Conservation (phyloP, 164 flowering plant species). For the Piper longum region DNA sequence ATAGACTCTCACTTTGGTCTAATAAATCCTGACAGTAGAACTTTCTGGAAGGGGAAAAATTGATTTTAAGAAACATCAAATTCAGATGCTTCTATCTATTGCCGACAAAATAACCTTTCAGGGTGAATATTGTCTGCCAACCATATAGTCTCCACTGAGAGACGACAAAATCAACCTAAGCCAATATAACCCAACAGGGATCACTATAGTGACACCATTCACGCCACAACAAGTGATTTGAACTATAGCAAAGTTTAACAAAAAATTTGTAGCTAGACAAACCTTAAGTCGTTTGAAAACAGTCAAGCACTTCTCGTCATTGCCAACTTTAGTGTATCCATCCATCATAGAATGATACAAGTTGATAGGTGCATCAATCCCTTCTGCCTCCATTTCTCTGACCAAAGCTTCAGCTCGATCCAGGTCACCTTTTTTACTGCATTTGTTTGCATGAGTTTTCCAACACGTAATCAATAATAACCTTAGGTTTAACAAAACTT, state of each 20-base stretch:
- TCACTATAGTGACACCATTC: neutral
- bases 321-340: conserved; percentile 74
- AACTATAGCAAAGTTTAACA: neutral
- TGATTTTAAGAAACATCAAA: too few species aligned
- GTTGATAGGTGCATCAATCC: conserved; percentile 84
- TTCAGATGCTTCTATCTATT: too few species aligned
- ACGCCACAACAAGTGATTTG: neutral
- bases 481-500: neutral
- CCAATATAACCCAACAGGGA: too few species aligned
- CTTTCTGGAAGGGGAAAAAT: too few species aligned
- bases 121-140: too few species aligned
- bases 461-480: neutral
- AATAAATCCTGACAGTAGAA: too few species aligned
- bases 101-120: too few species aligned
- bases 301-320: conserved; percentile 68
- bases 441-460: neutral
- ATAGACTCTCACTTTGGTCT: too few species aligned
- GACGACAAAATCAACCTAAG: too few species aligned
- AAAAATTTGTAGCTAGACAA: neutral
- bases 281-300: conserved; percentile 92
- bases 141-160: too few species aligned
- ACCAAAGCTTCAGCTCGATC: conserved; percentile 80
- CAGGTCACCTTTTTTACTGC: conserved; percentile 76
- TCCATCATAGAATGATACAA: conserved; percentile 99
- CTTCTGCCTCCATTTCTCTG: conserved; percentile 91